Percentiles rank a stretch among this genome's conserved stretches.
phyloP scores from a whole-genome alignment of 805 yeast species.

The Saccharomycopsis oosterbeekiorum region DNA sequence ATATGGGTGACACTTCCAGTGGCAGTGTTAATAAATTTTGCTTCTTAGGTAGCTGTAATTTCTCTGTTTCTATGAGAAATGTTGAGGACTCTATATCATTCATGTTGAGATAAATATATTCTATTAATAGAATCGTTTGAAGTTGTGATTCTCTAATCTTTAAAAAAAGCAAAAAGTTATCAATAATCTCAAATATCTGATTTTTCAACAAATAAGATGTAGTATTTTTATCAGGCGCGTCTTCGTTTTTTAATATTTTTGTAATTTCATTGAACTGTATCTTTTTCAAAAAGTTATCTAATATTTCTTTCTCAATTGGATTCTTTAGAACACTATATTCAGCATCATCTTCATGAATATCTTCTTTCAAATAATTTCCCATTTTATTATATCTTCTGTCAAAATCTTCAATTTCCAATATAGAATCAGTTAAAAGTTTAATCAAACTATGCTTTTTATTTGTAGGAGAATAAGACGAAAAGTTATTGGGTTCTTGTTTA shows the following conservation, averaged over 20 bases:
- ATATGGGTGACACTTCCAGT: neutral
- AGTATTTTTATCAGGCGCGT: neutral
- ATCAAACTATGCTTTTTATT: neutral
- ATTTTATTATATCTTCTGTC: neutral
- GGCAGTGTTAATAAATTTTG: neutral
- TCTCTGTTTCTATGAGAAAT: conserved; percentile 2
- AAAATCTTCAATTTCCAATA: neutral
- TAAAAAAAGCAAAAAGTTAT: conserved; percentile 5
- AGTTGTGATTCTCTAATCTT: conserved; percentile 17
- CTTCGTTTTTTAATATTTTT: neutral
- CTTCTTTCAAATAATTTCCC: neutral
- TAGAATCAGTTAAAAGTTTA: neutral
- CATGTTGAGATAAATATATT: conserved; percentile 7
- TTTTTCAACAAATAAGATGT: neutral
- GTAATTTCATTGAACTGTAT: neutral
- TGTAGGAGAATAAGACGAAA: neutral
- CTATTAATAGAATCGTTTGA: conserved; percentile 10
- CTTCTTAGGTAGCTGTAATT: neutral
- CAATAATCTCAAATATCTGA: neutral
- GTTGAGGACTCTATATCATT: conserved; percentile 6
- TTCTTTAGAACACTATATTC: neutral
- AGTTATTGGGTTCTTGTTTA: neutral
- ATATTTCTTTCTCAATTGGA: neutral
- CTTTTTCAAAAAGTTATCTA: neutral
- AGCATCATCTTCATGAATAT: neutral